Evolutionary conservation across 495 filamentous ascomycete genomes (phyloP), one percentile per base, ranked within the genome.

Genomic region (Podospora conica): DNA sequence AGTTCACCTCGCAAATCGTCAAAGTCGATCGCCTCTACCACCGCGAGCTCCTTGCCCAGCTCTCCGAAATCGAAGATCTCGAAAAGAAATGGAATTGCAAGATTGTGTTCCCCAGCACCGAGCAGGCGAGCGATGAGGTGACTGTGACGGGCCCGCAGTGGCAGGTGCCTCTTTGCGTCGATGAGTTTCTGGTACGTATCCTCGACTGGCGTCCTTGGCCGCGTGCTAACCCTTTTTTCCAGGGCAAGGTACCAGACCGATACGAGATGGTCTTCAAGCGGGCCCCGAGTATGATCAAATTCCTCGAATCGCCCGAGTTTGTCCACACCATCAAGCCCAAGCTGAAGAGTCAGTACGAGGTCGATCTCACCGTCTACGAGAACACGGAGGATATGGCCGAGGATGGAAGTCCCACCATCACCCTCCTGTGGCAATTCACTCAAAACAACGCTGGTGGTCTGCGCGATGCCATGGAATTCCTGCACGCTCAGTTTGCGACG

Each of bases 21-120:
- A 86, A 90, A 63, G 92, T 99, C 72, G 93, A 97, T 73, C 91
- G 95, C 48, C 83, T 99, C 60, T 96, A 96, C 72, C 95, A 99
- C 78, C 90, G 96, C 73, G 90, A 96, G 75, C 86, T 99, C 55
- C 87, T 97, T 73, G 83, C 89, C 64, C 91, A 92, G 57, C 89
- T 97, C 69, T 77, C 84, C 33, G 88, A 97, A 73, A 90, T 99
- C 63, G 94, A 98, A 67, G 92, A 93, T 70, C 84, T 98, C 23
- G 96, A 98, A 81, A 93, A 94, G 83, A 96, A 94, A 76, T 97
- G 91, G 91, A 97, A 97, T 75, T 97, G 95, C 87, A 97, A 97
- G 80, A 91, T 98, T 71, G 88, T 91, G 68, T 98, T 98, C 74
- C 96, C 95, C 11, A 96, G 92, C 78, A 97, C 95, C 20, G 95